Evolutionary conservation across 1,139 yeast genomes (phyloP), one percentile per base, ranked within the genome.

Genomic region (Blastobotrys apis): DNA sequence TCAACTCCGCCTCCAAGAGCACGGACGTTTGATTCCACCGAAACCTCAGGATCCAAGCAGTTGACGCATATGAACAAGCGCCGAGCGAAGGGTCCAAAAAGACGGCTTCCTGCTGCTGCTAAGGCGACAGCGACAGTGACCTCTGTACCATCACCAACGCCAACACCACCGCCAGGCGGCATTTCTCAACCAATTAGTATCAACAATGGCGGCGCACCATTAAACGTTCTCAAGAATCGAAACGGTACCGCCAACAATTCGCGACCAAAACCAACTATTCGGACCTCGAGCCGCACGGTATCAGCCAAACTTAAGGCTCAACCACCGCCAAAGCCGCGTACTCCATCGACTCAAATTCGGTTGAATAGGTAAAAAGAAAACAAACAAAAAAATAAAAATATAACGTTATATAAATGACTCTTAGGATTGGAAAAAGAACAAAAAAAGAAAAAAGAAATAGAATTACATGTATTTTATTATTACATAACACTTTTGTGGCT

Each of bases 71-170:
- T 77, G 9, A 83, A 75, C 37, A 84, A 83, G 59, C 55, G 66
- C 1, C 69, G 95, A 50, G 68, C 88, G 3, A 79, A 74, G 55
- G 95, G 95, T 0, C 95, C 95, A 2, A 81, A 75, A 59, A 69
- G 95, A 57, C 72, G 84, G 51, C 71, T 80, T 31, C 94, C 26
- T 23, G 26, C 9, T 6, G 26, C 26, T 6, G 10, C 26, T 10
- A 6, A 40, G 33, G 29, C 4, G 5, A 10, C 41, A 20, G 5
- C 13, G 13, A 33, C 37, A 34, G 37, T 21, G 5, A 9, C 20
- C 16, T 3, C 39, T 39, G 4, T 15, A 20, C 21, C 13, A 22
- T 16, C 20, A 21, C 6, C 26, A 6, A 6, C 26, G 26, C 26
- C 10, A 23, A 23, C 26, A 23, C 26, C 9, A 23, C 10, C 26